Evolutionary conservation across 2,329 filamentous ascomycete species (phyloP).

Genomic region (Corynespora cassiicola): DNA sequence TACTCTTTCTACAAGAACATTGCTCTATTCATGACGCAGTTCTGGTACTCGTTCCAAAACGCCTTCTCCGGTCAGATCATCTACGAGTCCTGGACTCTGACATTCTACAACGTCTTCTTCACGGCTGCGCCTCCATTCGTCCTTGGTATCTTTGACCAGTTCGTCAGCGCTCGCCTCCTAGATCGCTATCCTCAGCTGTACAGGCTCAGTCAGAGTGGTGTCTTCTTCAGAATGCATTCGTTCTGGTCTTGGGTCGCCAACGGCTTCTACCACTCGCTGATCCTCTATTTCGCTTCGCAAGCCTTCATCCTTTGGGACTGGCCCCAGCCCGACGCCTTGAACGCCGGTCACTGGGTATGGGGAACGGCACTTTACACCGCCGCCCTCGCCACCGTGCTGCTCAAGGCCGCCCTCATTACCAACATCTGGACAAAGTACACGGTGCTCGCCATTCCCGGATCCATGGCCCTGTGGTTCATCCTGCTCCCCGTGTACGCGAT

Average conservation of each 20-base stretch:
- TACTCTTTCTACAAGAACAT: constrained; percentile 99
- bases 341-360: constrained; percentile 97
- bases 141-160: constrained; percentile 96
- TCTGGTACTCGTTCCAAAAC: constrained; percentile 98
- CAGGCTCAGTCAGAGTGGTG: constrained; percentile 86
- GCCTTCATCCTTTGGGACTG: constrained; percentile 84
- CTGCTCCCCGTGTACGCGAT: constrained; percentile 89
- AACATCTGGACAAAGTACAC: constrained; percentile 99
- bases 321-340: constrained; percentile 77
- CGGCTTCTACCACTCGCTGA: constrained; percentile 92
- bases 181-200: constrained; percentile 98
- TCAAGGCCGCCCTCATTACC: constrained; percentile 92
- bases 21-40: constrained; percentile 97
- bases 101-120: constrained; percentile 99
- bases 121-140: constrained; percentile 92
- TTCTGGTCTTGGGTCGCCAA: constrained; percentile 94
- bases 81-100: constrained; percentile 99
- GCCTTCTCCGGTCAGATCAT: constrained; percentile 97
- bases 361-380: constrained; percentile 93
- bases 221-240: constrained; percentile 91
- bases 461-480: constrained; percentile 87
- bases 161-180: constrained; percentile 89
- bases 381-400: constrained; percentile 89
- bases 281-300: constrained; percentile 86
- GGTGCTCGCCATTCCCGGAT: constrained; percentile 92